phyloP scores from a whole-genome alignment of 495 filamentous ascomycete genomes.

The Aspergillus heteromorphus region DNA sequence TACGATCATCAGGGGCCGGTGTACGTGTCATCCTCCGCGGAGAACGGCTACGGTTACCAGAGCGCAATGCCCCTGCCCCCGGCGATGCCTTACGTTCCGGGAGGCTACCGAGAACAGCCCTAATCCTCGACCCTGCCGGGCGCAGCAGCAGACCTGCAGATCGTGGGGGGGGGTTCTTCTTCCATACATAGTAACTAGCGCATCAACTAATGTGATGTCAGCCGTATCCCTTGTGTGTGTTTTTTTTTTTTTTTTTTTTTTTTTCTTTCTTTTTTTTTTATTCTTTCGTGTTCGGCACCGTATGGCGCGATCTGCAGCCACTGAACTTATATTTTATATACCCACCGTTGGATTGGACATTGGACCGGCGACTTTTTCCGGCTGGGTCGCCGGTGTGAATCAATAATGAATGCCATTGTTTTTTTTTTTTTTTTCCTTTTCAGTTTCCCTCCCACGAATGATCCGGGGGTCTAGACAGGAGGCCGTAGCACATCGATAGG shows the following conservation, averaged over 20 bases:
- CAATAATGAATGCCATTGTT: neutral
- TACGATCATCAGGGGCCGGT: slow-evolving; percentile 8
- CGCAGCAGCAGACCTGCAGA: slow-evolving; percentile 12
- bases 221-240: neutral
- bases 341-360: neutral
- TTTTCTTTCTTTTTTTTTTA: neutral
- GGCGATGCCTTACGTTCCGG: slow-evolving; percentile 10
- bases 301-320: neutral
- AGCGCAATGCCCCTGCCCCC: slow-evolving; percentile 14
- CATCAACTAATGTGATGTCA: neutral
- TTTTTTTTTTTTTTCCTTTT: slow-evolving; percentile 8
- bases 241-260: slow-evolving; percentile 2
- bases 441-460: slow-evolving; percentile 9
- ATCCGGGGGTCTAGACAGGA: neutral
- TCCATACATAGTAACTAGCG: neutral
- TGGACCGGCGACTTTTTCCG: neutral
- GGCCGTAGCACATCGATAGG: neutral
- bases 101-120: slow-evolving; percentile 12
- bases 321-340: too few species aligned
- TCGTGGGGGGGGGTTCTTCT: slow-evolving; percentile 8
- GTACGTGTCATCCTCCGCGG: slow-evolving; percentile 14
- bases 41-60: slow-evolving; percentile 10
- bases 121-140: slow-evolving; percentile 6
- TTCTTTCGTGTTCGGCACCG: neutral
- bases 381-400: neutral